Evolutionary conservation across 257 asterid genomes (phyloP), one percentile per base, ranked within the genome.

Genomic region (Przewalskia tangutica): DNA sequence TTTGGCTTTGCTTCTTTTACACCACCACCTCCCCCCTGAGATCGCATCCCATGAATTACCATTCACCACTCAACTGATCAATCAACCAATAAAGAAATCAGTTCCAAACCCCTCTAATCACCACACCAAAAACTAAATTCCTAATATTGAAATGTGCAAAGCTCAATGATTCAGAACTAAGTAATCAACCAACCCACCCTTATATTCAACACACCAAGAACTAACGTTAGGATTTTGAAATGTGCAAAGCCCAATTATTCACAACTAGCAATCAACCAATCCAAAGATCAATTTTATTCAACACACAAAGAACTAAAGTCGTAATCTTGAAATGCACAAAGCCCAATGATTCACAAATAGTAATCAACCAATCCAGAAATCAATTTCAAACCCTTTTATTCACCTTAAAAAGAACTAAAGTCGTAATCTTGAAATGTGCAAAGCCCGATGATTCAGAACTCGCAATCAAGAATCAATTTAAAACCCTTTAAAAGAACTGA

Each of bases 1-100:
- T 83, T 85, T 6, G 87, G 75, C 59, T 68, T 84, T 53, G 88
- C 85, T 83, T 85, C 94, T 46, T 65, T 90, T 82, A 70, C 85
- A 82, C 81, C 85, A 79, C 81, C 86, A 82, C 88, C 87, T 82
- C 87, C 91, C 64, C 94, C 93, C 63, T 90, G 98, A 89, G 95
- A 90, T 88, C 98, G 95, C 98, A 91, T 91, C 38, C 68, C 81
- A 55, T 18, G 55, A 63, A 82, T 40, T 17, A 58, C 73, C 71
- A 55, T 60, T 58, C 82, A 81, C 81, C 58, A 34, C 73, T 71
- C 11, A 54, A 13, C 83, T 65, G 76, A 81, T 63, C 38, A 80
- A 64, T 50, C 46, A 80, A 64, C 23, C 77, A 23, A 40, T 42
- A 34, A 59, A 7, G 71, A 81, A 50, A 64, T 27, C 78, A 53